Evolutionary conservation across 768 basidiomycete species (phyloP), one percentile per base, ranked within the genome.

Genomic region (Termitomyces sp.): DNA sequence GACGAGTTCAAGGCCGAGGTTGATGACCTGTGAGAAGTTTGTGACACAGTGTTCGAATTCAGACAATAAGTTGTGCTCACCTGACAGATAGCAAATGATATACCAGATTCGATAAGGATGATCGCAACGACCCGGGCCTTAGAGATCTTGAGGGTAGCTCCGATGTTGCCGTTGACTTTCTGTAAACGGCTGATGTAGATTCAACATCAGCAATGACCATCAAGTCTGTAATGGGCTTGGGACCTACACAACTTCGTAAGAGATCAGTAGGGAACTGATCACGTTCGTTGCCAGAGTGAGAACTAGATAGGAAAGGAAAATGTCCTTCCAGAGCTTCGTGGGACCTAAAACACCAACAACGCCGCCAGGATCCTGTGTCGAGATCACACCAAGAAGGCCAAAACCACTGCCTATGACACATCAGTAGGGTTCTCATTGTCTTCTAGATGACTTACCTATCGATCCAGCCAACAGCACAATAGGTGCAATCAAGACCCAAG

Each of bases 1-100:
- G 16, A 56, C 51, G 42, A 62, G 55, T 49, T 62, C 57, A 18
- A 62, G 55, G 37, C 41, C 57, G 4, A 62, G 51, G 37, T 62
- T 62, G 36, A 62, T 56, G 8, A 26, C 51, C 61, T 62, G 28
- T 2, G 29, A 26, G 16, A 45, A 24, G 18, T 39, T 50, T 22
- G 33, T 59, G 2, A 31, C n/a, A 20, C 28, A 18, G 28, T 28
- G 12, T 20, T 29, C 24, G n/a, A 28, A 5, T 9, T 28, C 24
- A n/a, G 24, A 31, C 12, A 13, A 47, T 45, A 15, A 20, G 37
- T 18, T 12, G 26, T 16, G 15, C 20, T 41, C 37, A 46, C 61
- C 47, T 62, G 61, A 12, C 54, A 52, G 6, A 47, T 46, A 24
- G 55, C 61, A 26, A 58, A 62, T 22, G 56, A 22, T 5, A 62